phyloP scores from a whole-genome alignment of 352 stramenopile species.

The Phytophthora sansomeana region DNA sequence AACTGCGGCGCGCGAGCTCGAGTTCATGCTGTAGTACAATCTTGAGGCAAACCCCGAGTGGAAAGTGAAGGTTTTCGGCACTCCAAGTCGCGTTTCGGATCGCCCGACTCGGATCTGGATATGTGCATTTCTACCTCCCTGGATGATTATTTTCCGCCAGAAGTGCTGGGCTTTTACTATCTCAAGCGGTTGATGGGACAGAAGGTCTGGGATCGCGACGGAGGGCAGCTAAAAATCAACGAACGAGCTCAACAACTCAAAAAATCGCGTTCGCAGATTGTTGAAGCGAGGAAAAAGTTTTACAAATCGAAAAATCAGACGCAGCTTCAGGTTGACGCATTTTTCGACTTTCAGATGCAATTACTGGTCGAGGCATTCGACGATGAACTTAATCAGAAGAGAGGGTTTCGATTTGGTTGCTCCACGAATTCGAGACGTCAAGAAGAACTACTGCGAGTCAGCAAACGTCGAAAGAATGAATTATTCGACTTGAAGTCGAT shows the following conservation, averaged over 20 bases:
- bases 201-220: conserved; percentile 19
- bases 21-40: conserved; percentile 35
- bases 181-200: conserved; percentile 45
- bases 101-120: conserved; percentile 67
- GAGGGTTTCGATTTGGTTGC: neutral
- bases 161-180: conserved; percentile 40
- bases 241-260: conserved; percentile 45
- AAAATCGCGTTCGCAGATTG: conserved; percentile 16
- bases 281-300: conserved; percentile 15
- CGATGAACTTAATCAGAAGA: conserved; percentile 9
- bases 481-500: conserved; percentile 44
- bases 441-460: conserved; percentile 37
- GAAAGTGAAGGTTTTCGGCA: conserved; percentile 64
- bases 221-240: neutral
- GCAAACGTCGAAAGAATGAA: conserved; percentile 43
- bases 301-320: conserved; percentile 8
- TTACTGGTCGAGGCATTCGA: conserved; percentile 27
- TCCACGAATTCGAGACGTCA: conserved; percentile 9
- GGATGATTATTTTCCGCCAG: neutral
- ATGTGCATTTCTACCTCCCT: conserved; percentile 48
- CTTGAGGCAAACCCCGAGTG: conserved; percentile 41
- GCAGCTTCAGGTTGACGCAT: conserved; percentile 31
- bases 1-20: conserved; percentile 35
- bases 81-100: conserved; percentile 71
- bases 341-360: conserved; percentile 39